Conservation (phyloP, 2,329 filamentous ascomycete genomes). For the Hymenoscyphus fraxineus region DNA sequence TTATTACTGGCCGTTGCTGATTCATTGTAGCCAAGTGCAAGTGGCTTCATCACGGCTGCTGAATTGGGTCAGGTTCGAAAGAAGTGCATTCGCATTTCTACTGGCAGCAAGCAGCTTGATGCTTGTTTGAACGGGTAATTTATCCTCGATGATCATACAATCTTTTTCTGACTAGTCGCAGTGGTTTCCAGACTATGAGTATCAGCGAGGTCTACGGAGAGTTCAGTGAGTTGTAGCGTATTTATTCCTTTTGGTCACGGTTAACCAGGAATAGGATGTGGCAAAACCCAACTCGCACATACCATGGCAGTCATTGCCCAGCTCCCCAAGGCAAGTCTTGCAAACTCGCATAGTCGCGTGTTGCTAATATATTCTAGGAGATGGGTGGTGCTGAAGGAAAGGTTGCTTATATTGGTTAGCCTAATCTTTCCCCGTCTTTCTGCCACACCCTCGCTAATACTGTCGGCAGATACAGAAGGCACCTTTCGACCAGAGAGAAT, state of each 20-base stretch:
- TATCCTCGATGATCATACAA: not conserved
- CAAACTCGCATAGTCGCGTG: not conserved
- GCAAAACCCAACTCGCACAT: constrained; percentile 67
- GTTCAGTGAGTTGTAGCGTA: constrained; percentile 40
- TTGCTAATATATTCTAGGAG: constrained; percentile 37
- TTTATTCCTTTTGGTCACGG: not conserved
- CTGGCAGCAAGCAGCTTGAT: constrained; percentile 67
- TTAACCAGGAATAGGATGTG: constrained; percentile 44
- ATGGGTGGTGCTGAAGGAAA: constrained; percentile 66
- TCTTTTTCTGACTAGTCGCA: constrained; percentile 30
- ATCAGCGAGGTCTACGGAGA: constrained; percentile 63
- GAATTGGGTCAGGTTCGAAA: constrained; percentile 61
- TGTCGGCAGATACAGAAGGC: constrained; percentile 51
- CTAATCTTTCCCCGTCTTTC: constrained; percentile 4
- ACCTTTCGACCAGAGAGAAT: constrained; percentile 67
- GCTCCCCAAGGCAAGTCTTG: constrained; percentile 42
- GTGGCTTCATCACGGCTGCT: constrained; percentile 62
- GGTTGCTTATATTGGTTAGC: constrained; percentile 60
- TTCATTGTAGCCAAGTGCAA: constrained; percentile 47
- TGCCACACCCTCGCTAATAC: constrained; percentile 9
- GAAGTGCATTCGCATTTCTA: constrained; percentile 61
- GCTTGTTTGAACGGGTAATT: constrained; percentile 57
- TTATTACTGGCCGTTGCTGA: constrained; percentile 16
- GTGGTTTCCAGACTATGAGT: constrained; percentile 67
- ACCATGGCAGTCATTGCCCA: constrained; percentile 64